A percentile compares a stretch with the other conserved stretches of the same genome.
These are phyloP conservation scores for Diaporthe longicolla DNA, from an alignment of 2,329 filamentous ascomycete species.

Conservation along the genomic window DNA sequence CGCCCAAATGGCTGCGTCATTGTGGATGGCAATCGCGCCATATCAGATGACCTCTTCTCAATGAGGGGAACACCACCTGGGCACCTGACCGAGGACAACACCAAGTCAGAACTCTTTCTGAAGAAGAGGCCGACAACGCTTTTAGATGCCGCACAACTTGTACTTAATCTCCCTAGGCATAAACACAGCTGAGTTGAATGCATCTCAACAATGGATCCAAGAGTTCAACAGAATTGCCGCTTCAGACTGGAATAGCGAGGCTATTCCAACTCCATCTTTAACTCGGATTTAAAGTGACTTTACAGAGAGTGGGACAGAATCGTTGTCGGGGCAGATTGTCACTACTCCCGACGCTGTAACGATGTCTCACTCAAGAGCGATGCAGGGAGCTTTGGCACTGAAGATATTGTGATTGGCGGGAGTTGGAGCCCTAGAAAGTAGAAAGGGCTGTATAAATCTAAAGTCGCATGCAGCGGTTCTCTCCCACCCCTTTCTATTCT, in stretches of 20 bases:
- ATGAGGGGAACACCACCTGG: slow-evolving; percentile 11
- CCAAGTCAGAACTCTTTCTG: not conserved
- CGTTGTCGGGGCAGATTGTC: not conserved
- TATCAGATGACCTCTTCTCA: slow-evolving; percentile 12
- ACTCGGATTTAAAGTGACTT: no score
- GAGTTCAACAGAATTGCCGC: no score
- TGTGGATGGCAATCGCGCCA: slow-evolving; percentile 37
- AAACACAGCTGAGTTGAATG: no score
- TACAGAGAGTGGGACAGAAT: not conserved
- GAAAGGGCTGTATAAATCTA: not conserved
- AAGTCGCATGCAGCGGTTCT: not conserved
- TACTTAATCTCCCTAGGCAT: not conserved
- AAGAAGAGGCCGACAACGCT: not conserved
- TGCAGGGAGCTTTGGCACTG: not conserved
- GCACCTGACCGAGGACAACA: not conserved
- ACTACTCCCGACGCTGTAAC: not conserved
- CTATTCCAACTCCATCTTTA: no score
- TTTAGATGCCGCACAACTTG: not conserved
- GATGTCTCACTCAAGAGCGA: not conserved
- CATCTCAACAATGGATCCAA: no score
- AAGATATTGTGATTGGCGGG: not conserved
- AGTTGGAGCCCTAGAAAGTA: not conserved
- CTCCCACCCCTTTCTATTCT: no score
- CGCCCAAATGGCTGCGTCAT: slow-evolving; percentile 32
- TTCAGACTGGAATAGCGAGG: not conserved